Percentiles rank a stretch among this genome's conserved stretches.
Conservation (phyloP, 257 asterid species). For the Cordia subcordata region DNA sequence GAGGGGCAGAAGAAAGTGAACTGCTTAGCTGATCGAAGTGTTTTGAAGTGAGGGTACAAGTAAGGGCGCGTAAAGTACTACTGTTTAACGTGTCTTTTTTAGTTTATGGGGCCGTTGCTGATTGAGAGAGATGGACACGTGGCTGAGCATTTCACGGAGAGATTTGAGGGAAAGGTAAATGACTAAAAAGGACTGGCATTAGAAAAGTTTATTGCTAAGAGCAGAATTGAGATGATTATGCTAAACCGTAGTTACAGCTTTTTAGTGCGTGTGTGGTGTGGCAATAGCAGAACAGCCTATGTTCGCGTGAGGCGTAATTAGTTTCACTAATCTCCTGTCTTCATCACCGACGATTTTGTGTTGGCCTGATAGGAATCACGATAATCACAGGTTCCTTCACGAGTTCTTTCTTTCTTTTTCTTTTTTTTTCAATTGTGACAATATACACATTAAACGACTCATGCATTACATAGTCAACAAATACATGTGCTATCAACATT, state of each 20-base stretch:
- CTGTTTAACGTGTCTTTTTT: not conserved
- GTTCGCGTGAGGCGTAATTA: not conserved
- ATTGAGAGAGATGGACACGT: not conserved
- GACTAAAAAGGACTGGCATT: not conserved
- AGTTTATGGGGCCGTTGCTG: too few species aligned
- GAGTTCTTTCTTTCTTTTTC: too few species aligned
- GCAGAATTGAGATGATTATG: not conserved
- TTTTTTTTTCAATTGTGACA: too few species aligned
- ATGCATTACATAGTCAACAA: too few species aligned
- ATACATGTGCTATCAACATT: too few species aligned
- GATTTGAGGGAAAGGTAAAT: conserved; percentile 24
- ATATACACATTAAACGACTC: too few species aligned
- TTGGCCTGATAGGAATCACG: too few species aligned
- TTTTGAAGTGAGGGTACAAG: not conserved
- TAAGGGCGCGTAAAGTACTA: not conserved
- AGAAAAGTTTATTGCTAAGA: not conserved
- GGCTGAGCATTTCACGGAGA: conserved; percentile 43
- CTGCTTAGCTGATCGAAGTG: not conserved
- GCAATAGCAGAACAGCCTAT: not conserved
- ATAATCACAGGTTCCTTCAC: too few species aligned
- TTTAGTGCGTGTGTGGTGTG: not conserved
- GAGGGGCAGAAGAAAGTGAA: not conserved
- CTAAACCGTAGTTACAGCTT: not conserved
- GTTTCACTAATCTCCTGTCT: too few species aligned
- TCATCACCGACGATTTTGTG: too few species aligned